A percentile compares a stretch with the other conserved stretches of the same genome.
Conservation (phyloP, 306 rosid species). For the Malus orientalis region DNA sequence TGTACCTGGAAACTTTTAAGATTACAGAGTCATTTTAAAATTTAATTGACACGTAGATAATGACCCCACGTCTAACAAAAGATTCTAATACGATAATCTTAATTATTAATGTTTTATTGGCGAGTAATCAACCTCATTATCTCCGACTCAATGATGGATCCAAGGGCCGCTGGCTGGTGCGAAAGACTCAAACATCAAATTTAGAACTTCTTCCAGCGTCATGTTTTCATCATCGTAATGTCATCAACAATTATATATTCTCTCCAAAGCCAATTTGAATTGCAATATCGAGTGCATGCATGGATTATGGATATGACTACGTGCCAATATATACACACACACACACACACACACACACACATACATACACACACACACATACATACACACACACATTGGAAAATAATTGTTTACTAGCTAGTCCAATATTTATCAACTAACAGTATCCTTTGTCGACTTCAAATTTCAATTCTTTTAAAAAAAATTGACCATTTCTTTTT, state of each 20-base stretch:
- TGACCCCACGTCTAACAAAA: not conserved
- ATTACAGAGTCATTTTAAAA: too few relatives aligned
- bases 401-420: too few relatives aligned
- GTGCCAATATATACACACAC: not conserved
- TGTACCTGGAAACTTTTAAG: too few relatives aligned
- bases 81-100: not conserved
- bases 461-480: too few relatives aligned
- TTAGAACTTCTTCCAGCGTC: not conserved
- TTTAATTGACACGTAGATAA: too few relatives aligned
- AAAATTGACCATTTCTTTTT: too few relatives aligned
- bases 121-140: not conserved
- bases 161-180: not conserved
- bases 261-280: not conserved
- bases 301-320: not conserved
- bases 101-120: not conserved
- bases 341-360: too few relatives aligned
- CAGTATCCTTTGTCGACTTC: too few relatives aligned
- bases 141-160: not conserved
- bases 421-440: too few relatives aligned
- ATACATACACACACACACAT: too few relatives aligned
- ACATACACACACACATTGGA: too few relatives aligned
- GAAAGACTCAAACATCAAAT: not conserved
- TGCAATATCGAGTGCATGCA: not conserved
- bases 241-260: not conserved
- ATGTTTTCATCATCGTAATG: not conserved